Percentiles rank a stretch among this genome's conserved stretches.
These are phyloP conservation scores for Platismatia glauca DNA, from an alignment of 495 filamentous ascomycete species.

Conservation along the genomic window DNA sequence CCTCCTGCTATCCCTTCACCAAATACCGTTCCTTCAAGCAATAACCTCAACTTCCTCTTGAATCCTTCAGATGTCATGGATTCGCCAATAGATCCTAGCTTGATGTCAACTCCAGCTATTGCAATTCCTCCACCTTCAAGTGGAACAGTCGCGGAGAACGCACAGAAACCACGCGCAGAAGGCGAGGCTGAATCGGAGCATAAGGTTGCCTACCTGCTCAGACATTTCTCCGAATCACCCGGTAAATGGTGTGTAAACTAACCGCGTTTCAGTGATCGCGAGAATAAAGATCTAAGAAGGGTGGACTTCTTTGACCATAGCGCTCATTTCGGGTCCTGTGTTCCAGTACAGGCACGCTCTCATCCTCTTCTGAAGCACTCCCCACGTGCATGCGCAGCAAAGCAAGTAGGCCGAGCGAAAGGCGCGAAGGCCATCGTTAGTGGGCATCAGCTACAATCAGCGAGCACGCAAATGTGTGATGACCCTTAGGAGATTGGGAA, in stretches of 20 bases:
- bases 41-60: constrained; percentile 50
- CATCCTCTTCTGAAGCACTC: constrained; percentile 53
- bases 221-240: constrained; percentile 52
- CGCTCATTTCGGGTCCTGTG: constrained; percentile 50
- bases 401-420: constrained; percentile 49
- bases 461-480: constrained; percentile 45
- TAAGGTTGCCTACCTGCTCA: constrained; percentile 50
- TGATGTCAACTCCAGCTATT: constrained; percentile 28
- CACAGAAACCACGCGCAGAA: constrained; percentile 18
- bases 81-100: constrained; percentile 39
- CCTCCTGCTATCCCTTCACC: constrained; percentile 32
- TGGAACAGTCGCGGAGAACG: neutral
- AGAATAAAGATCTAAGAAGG: constrained; percentile 33
- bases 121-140: neutral
- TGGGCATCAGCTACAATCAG: constrained; percentile 40
- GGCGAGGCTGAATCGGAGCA: constrained; percentile 40
- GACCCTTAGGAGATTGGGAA: constrained; percentile 43
- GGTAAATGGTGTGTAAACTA: constrained; percentile 43
- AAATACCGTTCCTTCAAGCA: constrained; percentile 5
- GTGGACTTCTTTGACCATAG: constrained; percentile 57
- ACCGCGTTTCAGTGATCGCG: neutral
- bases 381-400: constrained; percentile 53
- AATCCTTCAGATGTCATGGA: constrained; percentile 45
- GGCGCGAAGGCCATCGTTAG: constrained; percentile 42
- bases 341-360: constrained; percentile 47